phyloP scores from a whole-genome alignment of 1,139 yeast species.

The Suhomyces bribrorum region DNA sequence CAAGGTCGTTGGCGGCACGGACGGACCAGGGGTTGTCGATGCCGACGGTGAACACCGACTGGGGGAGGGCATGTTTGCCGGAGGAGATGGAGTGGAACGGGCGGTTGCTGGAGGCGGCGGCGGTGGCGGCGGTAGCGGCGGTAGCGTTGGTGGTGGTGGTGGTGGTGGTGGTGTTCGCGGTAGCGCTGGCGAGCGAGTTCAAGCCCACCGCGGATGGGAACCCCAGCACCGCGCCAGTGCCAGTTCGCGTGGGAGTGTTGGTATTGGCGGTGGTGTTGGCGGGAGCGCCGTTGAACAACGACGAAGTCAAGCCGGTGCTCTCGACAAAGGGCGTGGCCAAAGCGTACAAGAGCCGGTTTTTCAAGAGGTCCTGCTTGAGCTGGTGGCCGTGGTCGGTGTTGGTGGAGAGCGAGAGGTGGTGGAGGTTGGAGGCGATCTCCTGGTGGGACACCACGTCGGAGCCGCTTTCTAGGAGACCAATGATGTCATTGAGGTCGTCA shows the following conservation, averaged over 20 bases:
- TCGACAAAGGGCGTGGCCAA: constrained; percentile 77
- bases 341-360: constrained; percentile 60
- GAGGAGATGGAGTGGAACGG: constrained; percentile 65
- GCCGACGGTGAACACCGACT: constrained; percentile 82
- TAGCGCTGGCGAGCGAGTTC: constrained; percentile 21
- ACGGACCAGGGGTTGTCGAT: constrained; percentile 77
- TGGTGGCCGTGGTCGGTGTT: constrained; percentile 20
- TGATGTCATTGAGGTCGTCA: constrained; percentile 47
- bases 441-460: constrained; percentile 30
- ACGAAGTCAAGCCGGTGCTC: constrained; percentile 45
- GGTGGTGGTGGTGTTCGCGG: constrained; percentile 9
- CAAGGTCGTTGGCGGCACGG: constrained; percentile 85
- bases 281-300: constrained; percentile 29
- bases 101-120: constrained; percentile 24
- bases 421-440: constrained; percentile 54
- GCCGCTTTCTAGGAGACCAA: constrained; percentile 44
- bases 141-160: too few relatives aligned
- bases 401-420: constrained; percentile 54
- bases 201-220: constrained; percentile 33
- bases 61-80: constrained; percentile 68
- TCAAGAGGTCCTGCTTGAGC: constrained; percentile 44
- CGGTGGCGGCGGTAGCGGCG: constrained; percentile 12
- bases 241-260: constrained; percentile 16
- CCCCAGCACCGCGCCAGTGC: constrained; percentile 3
- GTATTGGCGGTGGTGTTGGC: too few relatives aligned